Evolutionary conservation across 805 yeast species (phyloP).

Genomic region (Candida nonsorbophila): DNA sequence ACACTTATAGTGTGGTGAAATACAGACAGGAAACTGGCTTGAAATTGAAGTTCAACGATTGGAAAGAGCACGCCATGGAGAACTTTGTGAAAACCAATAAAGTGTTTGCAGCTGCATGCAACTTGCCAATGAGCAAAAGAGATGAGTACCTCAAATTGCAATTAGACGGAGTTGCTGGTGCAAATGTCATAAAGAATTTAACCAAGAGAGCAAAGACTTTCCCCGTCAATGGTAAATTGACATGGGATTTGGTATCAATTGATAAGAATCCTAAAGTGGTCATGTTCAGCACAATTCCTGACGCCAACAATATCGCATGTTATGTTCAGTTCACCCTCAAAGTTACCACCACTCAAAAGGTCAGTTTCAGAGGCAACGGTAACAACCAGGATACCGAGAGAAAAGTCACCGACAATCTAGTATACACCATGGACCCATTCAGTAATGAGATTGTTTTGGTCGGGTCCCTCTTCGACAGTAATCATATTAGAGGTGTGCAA

Average conservation of each 20-base stretch:
- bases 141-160: constrained; percentile 41
- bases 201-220: constrained; percentile 28
- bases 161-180: constrained; percentile 30
- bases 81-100: constrained; percentile 72
- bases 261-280: constrained; percentile 68
- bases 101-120: constrained; percentile 60
- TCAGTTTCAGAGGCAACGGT: constrained; percentile 12
- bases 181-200: constrained; percentile 25
- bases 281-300: constrained; percentile 63
- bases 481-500: constrained; percentile 30
- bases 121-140: constrained; percentile 20
- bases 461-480: constrained; percentile 35
- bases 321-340: constrained; percentile 36
- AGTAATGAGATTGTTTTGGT: constrained; percentile 32
- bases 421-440: constrained; percentile 34
- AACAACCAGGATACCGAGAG: constrained; percentile 16
- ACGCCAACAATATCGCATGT: constrained; percentile 30
- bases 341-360: constrained; percentile 31
- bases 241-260: constrained; percentile 75
- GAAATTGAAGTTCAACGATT: constrained; percentile 58
- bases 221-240: constrained; percentile 55
- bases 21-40: constrained; percentile 39
- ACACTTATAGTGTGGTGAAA: constrained; percentile 50
- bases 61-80: constrained; percentile 85
- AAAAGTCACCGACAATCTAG: constrained; percentile 31